These are phyloP conservation scores for Balansia obtecta DNA, from an alignment of 2,329 filamentous ascomycete genomes.

Conservation along the genomic window DNA sequence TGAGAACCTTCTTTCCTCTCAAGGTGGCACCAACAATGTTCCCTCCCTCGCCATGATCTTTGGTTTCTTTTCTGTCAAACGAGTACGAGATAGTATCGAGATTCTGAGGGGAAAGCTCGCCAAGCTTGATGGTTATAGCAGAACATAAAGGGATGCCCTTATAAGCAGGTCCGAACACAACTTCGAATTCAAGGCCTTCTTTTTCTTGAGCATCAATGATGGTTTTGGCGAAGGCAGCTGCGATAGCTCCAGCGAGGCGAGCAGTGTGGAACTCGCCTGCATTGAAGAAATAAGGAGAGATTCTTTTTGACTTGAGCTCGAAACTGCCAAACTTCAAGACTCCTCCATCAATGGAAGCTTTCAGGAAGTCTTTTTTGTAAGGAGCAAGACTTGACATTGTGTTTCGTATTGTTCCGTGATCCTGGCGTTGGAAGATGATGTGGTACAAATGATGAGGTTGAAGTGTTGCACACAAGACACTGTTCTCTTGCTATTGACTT, in stretches of 20 bases:
- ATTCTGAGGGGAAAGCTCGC: conserved; percentile 49
- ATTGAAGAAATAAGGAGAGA: conserved; percentile 96
- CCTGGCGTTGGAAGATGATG: no score
- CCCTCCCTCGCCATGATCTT: conserved; percentile 91
- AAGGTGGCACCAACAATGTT: conserved; percentile 80
- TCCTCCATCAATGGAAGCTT: conserved; percentile 52
- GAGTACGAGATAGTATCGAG: conserved; percentile 67
- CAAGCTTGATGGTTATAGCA: conserved; percentile 63
- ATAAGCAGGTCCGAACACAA: conserved; percentile 90
- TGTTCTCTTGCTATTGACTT: no score
- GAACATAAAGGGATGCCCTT: conserved; percentile 91
- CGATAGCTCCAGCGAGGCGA: conserved; percentile 63
- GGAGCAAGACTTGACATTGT: conserved; percentile 30
- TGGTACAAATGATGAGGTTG: no score
- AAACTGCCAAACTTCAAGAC: conserved; percentile 75
- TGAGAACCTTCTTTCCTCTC: conserved; percentile 73
- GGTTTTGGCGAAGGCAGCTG: conserved; percentile 65
- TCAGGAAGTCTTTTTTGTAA: conserved; percentile 64
- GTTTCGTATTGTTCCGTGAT: not conserved
- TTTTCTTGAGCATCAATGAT: conserved; percentile 37
- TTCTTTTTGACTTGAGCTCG: conserved; percentile 83
- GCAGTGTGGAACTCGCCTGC: conserved; percentile 81
- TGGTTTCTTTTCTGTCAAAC: conserved; percentile 93
- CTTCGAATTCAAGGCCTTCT: conserved; percentile 51
- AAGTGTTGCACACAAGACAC: no score